Base-by-base conservation (phyloP, 768 basidiomycete species). In the Albatrellus ellisii region DNA sequence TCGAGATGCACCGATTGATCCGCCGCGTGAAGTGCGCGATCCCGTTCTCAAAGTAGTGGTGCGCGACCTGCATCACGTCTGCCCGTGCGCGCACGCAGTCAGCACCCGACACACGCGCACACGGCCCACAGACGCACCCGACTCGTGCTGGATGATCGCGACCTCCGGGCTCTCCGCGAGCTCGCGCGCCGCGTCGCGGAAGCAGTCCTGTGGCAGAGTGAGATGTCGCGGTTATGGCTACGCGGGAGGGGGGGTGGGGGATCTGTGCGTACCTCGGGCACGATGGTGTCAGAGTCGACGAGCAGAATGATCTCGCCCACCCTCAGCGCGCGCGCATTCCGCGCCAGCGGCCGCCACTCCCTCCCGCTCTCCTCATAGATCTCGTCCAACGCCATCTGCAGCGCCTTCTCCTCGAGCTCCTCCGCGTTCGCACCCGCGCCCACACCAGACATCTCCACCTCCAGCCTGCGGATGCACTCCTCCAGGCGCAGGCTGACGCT, bases 1-100 rank as follows among this genome's bases (percentile, higher is more conserved):
- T 75, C 0, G 83, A 80, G 28, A 87, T 87, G 56, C 72, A 76
- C 57, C 75, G 77, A 57, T 91, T 89, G 62, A 92, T 87, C 27
- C 86, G 73, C 17, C 77, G 75, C 1, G 89, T 91, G 62, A 94
- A 92, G 59, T 80, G 79, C 10, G 89, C 75, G 46, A 92, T 79
- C 14, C 84, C 86, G 51, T 89, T 89, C 56, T 94, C 89, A 53
- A 92, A 91, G 62, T 83, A 91, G 59, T 89, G 80, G 57, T 82
- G 67, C 0, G 79, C 86, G 42, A 89, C 86, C 59, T 91, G 85
- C 79, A 90, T 87, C 50, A 91, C 87, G 52, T 87, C 84, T 75
- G 44, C 15, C 4, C 15, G 39, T 15, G 29, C 6, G 17, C 17
- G 12, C 21, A n/a, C 11, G 39, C 32, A 31, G 10, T 26, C 26